Evolutionary conservation across 371 early-diverging fungal genomes (phyloP).

Genomic region (Mucor irregularis): DNA sequence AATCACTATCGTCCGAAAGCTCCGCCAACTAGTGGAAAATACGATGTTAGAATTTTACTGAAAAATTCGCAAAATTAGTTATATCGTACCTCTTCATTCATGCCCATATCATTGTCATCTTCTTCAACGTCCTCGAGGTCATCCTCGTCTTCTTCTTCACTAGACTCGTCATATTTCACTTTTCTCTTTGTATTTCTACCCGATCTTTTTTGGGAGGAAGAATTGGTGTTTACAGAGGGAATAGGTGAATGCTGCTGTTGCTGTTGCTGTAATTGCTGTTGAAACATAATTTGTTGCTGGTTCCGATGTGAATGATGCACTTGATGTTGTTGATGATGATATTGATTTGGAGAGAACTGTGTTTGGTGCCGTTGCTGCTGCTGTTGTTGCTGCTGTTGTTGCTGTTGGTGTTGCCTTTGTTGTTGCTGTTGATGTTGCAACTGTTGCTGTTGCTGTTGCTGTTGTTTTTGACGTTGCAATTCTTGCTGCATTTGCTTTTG

Average conservation of each 20-base stretch:
- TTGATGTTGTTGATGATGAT: conserved; percentile 7
- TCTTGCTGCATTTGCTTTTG: conserved; percentile 12
- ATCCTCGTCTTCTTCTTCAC: conserved; percentile 24
- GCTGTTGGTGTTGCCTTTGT: background rate
- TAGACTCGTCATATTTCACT: conserved; percentile 13
- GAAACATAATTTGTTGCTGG: conserved; percentile 3
- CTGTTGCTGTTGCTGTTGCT: conserved; percentile 17
- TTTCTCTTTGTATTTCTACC: conserved; percentile 14
- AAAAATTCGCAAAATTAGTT: too few species aligned
- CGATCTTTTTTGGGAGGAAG: conserved; percentile 6
- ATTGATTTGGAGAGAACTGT: background rate
- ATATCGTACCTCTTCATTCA: too few species aligned
- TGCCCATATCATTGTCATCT: background rate
- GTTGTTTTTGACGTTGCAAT: conserved; percentile 16
- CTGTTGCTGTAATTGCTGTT: conserved; percentile 12
- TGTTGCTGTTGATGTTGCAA: conserved; percentile 7
- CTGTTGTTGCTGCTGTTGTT: conserved; percentile 16
- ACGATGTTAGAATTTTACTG: too few species aligned
- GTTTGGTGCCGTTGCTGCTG: conserved; percentile 17
- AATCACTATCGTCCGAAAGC: conserved; percentile 30
- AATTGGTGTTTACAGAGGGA: background rate
- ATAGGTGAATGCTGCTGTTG: conserved; percentile 15
- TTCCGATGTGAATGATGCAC: conserved; percentile 2
- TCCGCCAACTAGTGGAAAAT: background rate
- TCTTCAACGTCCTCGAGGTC: conserved; percentile 9